These are phyloP conservation scores for Cladophialophora chaetospira DNA, from an alignment of 2,329 filamentous ascomycete genomes.

Conservation along the genomic window DNA sequence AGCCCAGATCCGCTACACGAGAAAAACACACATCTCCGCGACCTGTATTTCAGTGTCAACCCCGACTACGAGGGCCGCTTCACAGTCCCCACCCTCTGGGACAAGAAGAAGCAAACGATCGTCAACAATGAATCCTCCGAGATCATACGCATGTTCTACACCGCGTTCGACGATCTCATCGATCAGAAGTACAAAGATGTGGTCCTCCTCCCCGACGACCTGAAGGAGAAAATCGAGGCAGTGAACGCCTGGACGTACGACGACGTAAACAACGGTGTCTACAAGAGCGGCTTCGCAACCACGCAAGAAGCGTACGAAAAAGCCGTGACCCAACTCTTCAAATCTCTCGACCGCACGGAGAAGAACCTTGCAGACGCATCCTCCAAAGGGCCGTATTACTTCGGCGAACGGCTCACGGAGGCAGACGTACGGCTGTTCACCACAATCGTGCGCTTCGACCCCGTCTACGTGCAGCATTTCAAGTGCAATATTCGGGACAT, in stretches of 20 bases:
- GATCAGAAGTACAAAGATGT: constrained; percentile 58
- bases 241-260: constrained; percentile 80
- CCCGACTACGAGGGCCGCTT: constrained; percentile 75
- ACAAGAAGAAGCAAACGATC: constrained; percentile 69
- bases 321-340: constrained; percentile 71
- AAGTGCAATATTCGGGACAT: constrained; percentile 85
- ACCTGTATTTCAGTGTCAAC: constrained; percentile 78
- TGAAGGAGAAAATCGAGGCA: constrained; percentile 72
- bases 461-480: constrained; percentile 80
- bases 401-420: constrained; percentile 75
- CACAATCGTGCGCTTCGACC: constrained; percentile 72
- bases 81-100: constrained; percentile 82
- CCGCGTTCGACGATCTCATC: constrained; percentile 74
- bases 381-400: constrained; percentile 65
- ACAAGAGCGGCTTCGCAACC: constrained; percentile 75
- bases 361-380: constrained; percentile 58
- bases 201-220: constrained; percentile 66
- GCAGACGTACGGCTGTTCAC: constrained; percentile 76
- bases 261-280: constrained; percentile 55
- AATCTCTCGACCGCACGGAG: constrained; percentile 75
- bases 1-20: constrained; percentile 61
- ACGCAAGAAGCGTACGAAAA: constrained; percentile 80
- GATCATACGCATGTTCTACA: constrained; percentile 87
- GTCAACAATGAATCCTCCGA: constrained; percentile 90
- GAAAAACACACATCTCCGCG: constrained; percentile 70